Conservation (phyloP, 768 basidiomycete genomes). For the Tricholoma saponaceum region DNA sequence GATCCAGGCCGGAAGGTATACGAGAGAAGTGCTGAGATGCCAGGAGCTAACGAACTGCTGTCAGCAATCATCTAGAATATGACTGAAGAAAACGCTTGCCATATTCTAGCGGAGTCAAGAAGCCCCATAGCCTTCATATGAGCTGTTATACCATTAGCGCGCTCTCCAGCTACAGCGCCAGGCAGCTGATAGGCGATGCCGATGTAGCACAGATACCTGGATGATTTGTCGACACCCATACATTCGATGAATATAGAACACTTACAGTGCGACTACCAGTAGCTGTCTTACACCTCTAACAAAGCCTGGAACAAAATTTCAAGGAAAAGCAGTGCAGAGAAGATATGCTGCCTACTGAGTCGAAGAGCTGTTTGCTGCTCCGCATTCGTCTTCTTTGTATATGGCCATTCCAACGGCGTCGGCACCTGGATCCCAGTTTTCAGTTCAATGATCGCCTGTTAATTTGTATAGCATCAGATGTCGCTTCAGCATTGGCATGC, state of each 20-base stretch:
- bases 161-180: conserved; percentile 63
- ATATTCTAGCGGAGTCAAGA: conserved; percentile 60
- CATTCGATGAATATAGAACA: background rate
- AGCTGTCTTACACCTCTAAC: conserved; percentile 57
- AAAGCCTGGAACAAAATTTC: conserved; percentile 38
- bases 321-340: conserved; percentile 5
- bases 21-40: conserved; percentile 61
- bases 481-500: background rate
- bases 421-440: conserved; percentile 51
- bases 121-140: conserved; percentile 84
- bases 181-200: conserved; percentile 79
- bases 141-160: conserved; percentile 58
- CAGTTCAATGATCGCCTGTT: conserved; percentile 68
- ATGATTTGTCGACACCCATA: background rate
- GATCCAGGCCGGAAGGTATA: conserved; percentile 78
- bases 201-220: conserved; percentile 64
- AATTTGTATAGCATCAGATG: conserved; percentile 1
- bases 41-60: conserved; percentile 38
- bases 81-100: conserved; percentile 32
- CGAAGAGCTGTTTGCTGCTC: conserved; percentile 54
- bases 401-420: conserved; percentile 72
- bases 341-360: conserved; percentile 40
- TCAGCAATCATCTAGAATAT: background rate
- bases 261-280: conserved; percentile 65
- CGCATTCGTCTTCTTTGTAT: conserved; percentile 61